Percentiles rank a stretch among this genome's conserved stretches.
phyloP scores from a whole-genome alignment of 768 basidiomycete genomes.

The Holtermanniella nyarrowii region DNA sequence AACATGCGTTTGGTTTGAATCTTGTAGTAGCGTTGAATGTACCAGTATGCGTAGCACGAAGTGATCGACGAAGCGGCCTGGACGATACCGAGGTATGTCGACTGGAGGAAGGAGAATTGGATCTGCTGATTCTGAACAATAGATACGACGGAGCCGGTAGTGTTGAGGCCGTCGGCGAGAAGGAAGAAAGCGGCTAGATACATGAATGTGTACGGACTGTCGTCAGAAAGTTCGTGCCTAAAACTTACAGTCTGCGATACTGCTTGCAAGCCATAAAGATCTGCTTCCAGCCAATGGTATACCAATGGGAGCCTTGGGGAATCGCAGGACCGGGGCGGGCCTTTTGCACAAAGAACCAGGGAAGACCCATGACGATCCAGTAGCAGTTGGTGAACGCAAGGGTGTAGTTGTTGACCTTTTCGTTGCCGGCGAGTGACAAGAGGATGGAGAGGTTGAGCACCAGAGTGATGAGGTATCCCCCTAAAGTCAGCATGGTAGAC shows the following conservation, averaged over 20 bases:
- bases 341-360: slow-evolving; percentile 65
- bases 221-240: slow-evolving; percentile 42
- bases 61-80: slow-evolving; percentile 64
- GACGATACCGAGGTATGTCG: slow-evolving; percentile 64
- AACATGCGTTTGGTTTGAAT: slow-evolving; percentile 42
- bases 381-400: slow-evolving; percentile 42
- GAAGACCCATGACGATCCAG: slow-evolving; percentile 57
- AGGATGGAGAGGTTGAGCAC: slow-evolving; percentile 61
- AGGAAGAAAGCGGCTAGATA: slow-evolving; percentile 68
- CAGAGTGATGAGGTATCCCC: slow-evolving; percentile 60
- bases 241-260: slow-evolving; percentile 59
- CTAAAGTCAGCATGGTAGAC: slow-evolving; percentile 50
- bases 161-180: slow-evolving; percentile 68
- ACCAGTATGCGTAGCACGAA: slow-evolving; percentile 54
- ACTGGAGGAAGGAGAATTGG: slow-evolving; percentile 67
- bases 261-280: slow-evolving; percentile 54
- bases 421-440: slow-evolving; percentile 52
- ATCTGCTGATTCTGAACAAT: slow-evolving; percentile 64
- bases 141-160: slow-evolving; percentile 61
- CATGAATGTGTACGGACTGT: slow-evolving; percentile 56
- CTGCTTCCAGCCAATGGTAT: slow-evolving; percentile 61
- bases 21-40: slow-evolving; percentile 67
- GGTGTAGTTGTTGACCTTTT: slow-evolving; percentile 53
- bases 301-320: slow-evolving; percentile 50
- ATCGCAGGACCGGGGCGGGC: slow-evolving; percentile 55